phyloP scores from a whole-genome alignment of 352 stramenopile species.

The Globisporangium abappressorium region DNA sequence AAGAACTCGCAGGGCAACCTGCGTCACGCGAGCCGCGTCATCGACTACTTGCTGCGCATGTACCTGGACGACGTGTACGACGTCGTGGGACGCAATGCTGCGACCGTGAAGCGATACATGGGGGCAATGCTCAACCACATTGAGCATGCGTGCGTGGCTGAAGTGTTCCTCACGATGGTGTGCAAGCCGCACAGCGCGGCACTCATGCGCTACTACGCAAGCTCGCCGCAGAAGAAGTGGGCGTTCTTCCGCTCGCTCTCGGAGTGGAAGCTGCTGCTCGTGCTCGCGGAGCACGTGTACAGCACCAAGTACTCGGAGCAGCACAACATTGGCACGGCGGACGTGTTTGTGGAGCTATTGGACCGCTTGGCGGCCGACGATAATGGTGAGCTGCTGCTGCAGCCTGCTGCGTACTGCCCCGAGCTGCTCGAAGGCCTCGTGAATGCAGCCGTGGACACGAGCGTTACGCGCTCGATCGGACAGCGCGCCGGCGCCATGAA shows the following conservation, averaged over 20 bases:
- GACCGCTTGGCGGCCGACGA: slow-evolving; percentile 86
- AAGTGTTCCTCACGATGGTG: slow-evolving; percentile 85
- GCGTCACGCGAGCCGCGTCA: slow-evolving; percentile 83
- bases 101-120: slow-evolving; percentile 76
- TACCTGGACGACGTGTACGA: slow-evolving; percentile 89
- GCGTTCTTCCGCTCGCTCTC: slow-evolving; percentile 81
- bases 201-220: slow-evolving; percentile 64
- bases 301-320: slow-evolving; percentile 52
- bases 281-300: slow-evolving; percentile 81
- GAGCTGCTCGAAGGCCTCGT: slow-evolving; percentile 85
- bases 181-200: slow-evolving; percentile 81
- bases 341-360: slow-evolving; percentile 87
- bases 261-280: slow-evolving; percentile 87
- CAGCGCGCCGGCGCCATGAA: slow-evolving; percentile 84
- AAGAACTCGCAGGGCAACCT: slow-evolving; percentile 67
- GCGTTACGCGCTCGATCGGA: slow-evolving; percentile 33
- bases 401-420: slow-evolving; percentile 78
- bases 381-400: slow-evolving; percentile 85
- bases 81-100: slow-evolving; percentile 57
- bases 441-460: slow-evolving; percentile 44
- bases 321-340: slow-evolving; percentile 78
- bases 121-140: slow-evolving; percentile 81
- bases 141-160: slow-evolving; percentile 77
- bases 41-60: slow-evolving; percentile 84
- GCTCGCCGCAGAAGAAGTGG: slow-evolving; percentile 81